These are phyloP conservation scores for Emergomyces africanus DNA, from an alignment of 2,329 filamentous ascomycete species.

Conservation along the genomic window DNA sequence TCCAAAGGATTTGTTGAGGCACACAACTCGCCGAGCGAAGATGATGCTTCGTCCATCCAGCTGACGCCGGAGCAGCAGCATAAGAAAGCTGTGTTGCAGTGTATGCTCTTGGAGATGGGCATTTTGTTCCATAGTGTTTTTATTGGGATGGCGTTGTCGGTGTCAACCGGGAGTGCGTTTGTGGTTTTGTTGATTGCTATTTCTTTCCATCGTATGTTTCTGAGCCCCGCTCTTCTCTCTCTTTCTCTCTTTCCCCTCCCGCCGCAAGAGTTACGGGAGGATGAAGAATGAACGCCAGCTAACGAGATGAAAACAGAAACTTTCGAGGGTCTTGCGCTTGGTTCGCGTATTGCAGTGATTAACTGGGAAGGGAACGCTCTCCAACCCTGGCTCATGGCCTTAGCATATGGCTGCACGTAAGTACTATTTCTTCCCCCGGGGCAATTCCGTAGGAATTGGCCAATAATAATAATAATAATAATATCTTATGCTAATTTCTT, in stretches of 20 bases:
- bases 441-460: neutral
- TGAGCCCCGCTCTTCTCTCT: no score
- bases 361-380: slow-evolving; percentile 18
- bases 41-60: neutral
- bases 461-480: no score
- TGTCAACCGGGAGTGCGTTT: slow-evolving; percentile 23
- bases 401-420: slow-evolving; percentile 53
- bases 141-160: slow-evolving; percentile 26
- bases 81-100: slow-evolving; percentile 57
- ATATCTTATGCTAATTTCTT: slow-evolving; percentile 4
- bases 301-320: slow-evolving; percentile 16
- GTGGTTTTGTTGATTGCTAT: slow-evolving; percentile 24
- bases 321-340: slow-evolving; percentile 24
- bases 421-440: slow-evolving; percentile 4
- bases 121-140: slow-evolving; percentile 64
- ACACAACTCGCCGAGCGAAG: neutral
- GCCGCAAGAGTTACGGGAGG: neutral
- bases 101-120: slow-evolving; percentile 61
- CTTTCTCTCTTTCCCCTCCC: neutral
- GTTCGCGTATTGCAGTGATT: slow-evolving; percentile 21
- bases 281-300: neutral
- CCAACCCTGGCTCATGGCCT: slow-evolving; percentile 56
- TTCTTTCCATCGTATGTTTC: slow-evolving; percentile 24
- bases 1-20: neutral
- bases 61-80: slow-evolving; percentile 29